A percentile compares a stretch with the other conserved stretches of the same genome.
Conservation (phyloP, 345 rosid genomes). For the Cardamine resedifolia region DNA sequence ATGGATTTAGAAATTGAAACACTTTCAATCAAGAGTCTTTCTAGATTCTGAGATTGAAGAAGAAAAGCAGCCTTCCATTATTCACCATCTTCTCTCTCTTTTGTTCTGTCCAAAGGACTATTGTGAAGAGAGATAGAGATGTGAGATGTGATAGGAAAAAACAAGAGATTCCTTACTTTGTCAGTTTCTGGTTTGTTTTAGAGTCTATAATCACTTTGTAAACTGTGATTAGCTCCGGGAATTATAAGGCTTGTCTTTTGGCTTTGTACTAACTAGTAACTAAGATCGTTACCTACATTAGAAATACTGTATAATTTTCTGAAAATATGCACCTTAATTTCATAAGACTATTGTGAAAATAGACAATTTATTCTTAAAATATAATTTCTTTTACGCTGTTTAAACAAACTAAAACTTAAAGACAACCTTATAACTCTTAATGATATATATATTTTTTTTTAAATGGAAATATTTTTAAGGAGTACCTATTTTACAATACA, state of each 20-base stretch:
- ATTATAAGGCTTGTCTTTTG: constrained; percentile 22
- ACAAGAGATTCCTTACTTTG: constrained; percentile 38
- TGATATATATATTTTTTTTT: no score
- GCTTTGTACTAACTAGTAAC: constrained; percentile 15
- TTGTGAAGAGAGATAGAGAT: constrained; percentile 23
- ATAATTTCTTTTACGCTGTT: no score
- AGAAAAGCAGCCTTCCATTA: constrained; percentile 35
- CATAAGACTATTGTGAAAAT: neutral
- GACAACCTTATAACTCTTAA: no score
- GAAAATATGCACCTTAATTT: neutral
- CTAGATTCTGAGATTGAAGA: constrained; percentile 14
- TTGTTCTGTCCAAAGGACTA: constrained; percentile 23
- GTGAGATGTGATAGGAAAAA: constrained; percentile 25
- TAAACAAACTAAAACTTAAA: no score
- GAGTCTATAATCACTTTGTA: constrained; percentile 17
- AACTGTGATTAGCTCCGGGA: constrained; percentile 25
- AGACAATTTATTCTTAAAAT: no score
- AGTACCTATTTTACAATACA: no score
- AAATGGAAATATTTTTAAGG: no score
- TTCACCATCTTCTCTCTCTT: constrained; percentile 38
- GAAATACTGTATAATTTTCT: neutral
- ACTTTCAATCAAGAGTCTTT: constrained; percentile 17
- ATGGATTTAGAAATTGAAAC: neutral
- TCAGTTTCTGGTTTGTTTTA: constrained; percentile 41
- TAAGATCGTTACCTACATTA: constrained; percentile 7